Evolutionary conservation across 768 basidiomycete genomes (phyloP).

Genomic region (Hygrocybe punicea): DNA sequence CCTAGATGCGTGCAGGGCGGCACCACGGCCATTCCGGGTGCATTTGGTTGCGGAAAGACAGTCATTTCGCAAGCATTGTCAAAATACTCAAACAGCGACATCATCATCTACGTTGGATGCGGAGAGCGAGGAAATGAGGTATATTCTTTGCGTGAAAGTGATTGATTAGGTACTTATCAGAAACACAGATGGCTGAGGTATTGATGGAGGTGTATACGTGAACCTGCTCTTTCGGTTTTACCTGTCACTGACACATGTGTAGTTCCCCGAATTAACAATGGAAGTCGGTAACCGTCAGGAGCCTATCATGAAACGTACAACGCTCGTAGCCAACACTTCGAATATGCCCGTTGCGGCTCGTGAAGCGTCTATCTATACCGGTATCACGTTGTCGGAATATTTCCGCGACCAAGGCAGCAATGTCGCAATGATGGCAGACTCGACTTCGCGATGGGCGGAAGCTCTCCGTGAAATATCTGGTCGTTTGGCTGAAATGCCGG

Average conservation of each 20-base stretch:
- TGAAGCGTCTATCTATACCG: conserved; percentile 99
- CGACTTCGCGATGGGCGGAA: conserved; percentile 98
- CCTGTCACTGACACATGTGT: conserved; percentile 6
- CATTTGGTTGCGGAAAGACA: conserved; percentile 98
- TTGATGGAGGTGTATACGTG: conserved; percentile 75
- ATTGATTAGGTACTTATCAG: neutral
- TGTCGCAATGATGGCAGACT: conserved; percentile 99
- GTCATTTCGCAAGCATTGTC: conserved; percentile 98
- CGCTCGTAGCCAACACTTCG: conserved; percentile 97
- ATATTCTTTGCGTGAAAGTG: neutral
- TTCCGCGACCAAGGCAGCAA: conserved; percentile 99
- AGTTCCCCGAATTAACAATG: conserved; percentile 92
- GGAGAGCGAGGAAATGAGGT: conserved; percentile 98
- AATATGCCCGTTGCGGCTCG: conserved; percentile 99
- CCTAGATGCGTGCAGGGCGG: conserved; percentile 93
- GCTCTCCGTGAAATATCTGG: conserved; percentile 99
- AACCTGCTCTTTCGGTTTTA: neutral
- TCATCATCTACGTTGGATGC: conserved; percentile 98
- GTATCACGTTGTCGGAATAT: conserved; percentile 98
- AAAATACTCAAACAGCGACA: conserved; percentile 98
- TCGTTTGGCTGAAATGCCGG: conserved; percentile 99
- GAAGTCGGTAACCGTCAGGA: conserved; percentile 90
- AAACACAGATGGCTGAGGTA: conserved; percentile 89
- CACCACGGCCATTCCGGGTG: conserved; percentile 96
- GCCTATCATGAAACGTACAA: conserved; percentile 99